Percentiles rank a stretch among this genome's conserved stretches.
These are phyloP conservation scores for Venturia effusa DNA, from an alignment of 2,329 filamentous ascomycete species.

Conservation along the genomic window DNA sequence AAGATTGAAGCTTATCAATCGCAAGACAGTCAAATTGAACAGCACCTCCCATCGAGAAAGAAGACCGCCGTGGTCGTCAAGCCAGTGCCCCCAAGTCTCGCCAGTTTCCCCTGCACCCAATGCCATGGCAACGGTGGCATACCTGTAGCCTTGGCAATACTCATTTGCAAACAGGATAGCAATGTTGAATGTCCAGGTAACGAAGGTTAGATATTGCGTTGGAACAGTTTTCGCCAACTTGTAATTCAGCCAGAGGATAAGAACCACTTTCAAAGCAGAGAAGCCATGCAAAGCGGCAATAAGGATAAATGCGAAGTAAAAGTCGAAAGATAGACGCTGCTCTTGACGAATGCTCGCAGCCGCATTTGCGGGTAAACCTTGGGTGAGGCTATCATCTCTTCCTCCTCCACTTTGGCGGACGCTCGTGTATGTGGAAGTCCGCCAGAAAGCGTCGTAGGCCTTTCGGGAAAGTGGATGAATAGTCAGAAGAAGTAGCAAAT, in stretches of 20 bases:
- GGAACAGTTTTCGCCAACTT: constrained; percentile 64
- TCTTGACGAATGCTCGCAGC: constrained; percentile 43
- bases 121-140: constrained; percentile 48
- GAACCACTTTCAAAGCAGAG: constrained; percentile 70
- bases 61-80: constrained; percentile 76
- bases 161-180: constrained; percentile 83
- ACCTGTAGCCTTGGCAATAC: constrained; percentile 64
- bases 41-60: constrained; percentile 90
- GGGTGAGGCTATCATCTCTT: constrained; percentile 22
- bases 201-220: constrained; percentile 56
- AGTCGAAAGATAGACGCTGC: constrained; percentile 72
- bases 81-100: constrained; percentile 53
- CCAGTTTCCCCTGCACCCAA: constrained; percentile 30
- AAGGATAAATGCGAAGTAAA: constrained; percentile 69
- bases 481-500: constrained; percentile 60
- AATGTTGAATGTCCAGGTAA: constrained; percentile 87
- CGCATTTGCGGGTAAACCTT: constrained; percentile 34
- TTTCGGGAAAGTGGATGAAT: constrained; percentile 71
- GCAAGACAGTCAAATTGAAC: constrained; percentile 89
- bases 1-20: constrained; percentile 91
- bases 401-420: constrained; percentile 23
- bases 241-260: constrained; percentile 75
- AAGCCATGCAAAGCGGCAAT: constrained; percentile 72
- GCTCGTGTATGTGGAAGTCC: constrained; percentile 33
- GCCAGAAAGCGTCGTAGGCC: constrained; percentile 50